Percentiles rank a stretch among this genome's conserved stretches.
Evolutionary conservation across 192 early-diverging fungal species (phyloP).

Genomic region (Coemansia aciculifera): DNA sequence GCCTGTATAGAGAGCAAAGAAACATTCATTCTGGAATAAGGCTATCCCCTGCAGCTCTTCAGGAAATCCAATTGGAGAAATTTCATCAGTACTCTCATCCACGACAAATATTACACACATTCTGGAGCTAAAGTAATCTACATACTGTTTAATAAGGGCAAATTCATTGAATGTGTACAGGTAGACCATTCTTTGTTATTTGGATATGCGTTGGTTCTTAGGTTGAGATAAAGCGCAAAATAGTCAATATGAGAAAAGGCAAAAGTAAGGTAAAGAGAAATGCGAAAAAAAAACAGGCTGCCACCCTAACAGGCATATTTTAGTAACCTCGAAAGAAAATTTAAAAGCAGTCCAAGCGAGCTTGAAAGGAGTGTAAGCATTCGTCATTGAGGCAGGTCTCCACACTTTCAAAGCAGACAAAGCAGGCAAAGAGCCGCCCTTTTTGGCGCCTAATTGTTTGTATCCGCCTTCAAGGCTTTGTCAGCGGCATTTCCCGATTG

Average conservation of each 20-base stretch:
- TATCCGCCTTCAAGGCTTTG: background rate
- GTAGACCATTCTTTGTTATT: background rate
- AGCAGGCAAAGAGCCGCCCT: too few relatives aligned
- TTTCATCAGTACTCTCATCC: background rate
- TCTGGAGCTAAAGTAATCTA: background rate
- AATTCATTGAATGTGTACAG: background rate
- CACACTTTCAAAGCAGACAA: background rate
- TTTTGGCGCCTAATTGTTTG: background rate
- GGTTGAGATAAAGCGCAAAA: background rate
- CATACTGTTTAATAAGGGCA: background rate
- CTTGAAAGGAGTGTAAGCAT: background rate
- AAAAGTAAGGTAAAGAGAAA: background rate
- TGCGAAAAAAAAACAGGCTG: background rate
- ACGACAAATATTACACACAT: background rate
- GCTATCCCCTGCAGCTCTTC: background rate
- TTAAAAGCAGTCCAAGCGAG: background rate
- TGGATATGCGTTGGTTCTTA: background rate
- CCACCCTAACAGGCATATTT: background rate
- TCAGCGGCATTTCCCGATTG: background rate
- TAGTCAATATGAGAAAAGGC: background rate
- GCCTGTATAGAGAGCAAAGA: background rate
- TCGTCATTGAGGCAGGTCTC: too few relatives aligned
- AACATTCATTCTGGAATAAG: background rate
- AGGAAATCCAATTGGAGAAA: background rate
- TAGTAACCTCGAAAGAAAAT: too few relatives aligned